Base-by-base conservation (phyloP, 345 rosid species). In the Linum tenue region DNA sequence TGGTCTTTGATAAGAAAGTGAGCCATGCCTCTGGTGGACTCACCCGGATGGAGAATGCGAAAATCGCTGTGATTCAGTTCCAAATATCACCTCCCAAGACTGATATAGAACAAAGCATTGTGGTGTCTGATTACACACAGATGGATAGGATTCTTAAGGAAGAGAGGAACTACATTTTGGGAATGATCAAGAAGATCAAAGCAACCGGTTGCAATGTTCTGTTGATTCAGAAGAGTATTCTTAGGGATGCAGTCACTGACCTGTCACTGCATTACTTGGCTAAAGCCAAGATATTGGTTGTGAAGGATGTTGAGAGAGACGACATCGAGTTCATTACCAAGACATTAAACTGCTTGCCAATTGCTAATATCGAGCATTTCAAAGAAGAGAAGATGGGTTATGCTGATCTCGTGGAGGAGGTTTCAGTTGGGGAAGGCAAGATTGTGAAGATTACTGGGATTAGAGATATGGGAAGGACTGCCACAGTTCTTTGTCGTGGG, bases 81-180 rank as follows among this genome's bases (percentile, higher is more conserved):
- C 99, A 94, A 81, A 94, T 94, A 79, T 88, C 96, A 0, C 96
- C 99, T 0, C 99, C 97, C 0, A 94, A 94, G 81, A 90, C 97
- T 3, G 99, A 94, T 59, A 94, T 94, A 14, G 99, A 94, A 81
- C 97, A 94, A 80, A 90, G 97, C 64, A 90, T 94, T 22, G 92
- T 90, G 65, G 96, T 94, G 60, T 94, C 99, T 3, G 97, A 94
- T 75, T 94, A 90, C 36, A 81, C 91, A 12, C 99, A 94, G 82
- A 94, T 90, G 97, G 99, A 94, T 75, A 86, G 99, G 91, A 94
- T 94, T 73, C 73, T 94, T 84, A 94, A 90, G 69, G 99, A 94
- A 72, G 97, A 94, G 78, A 86, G 99, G 80, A 94, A 90, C 62
- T 94, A 94, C 68, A 90, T 94, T 65, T 72, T 94, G 76, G 95